phyloP scores from a whole-genome alignment of 1,284 basidiomycete genomes.

The Fomitopsis betulina region DNA sequence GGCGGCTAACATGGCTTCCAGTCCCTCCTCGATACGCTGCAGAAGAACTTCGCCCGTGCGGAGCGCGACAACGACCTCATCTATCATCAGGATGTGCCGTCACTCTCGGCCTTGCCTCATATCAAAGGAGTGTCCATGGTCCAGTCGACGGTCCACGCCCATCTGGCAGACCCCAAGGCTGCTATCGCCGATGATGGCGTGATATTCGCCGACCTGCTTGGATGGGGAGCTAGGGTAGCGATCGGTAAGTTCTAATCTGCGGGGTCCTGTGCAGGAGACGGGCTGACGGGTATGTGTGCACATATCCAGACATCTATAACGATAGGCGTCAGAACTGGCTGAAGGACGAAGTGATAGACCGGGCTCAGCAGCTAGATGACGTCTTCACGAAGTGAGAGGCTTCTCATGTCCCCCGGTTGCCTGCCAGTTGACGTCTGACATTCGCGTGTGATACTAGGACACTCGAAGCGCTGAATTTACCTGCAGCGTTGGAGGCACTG shows the following conservation, averaged over 20 bases:
- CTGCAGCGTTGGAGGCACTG: slow-evolving; percentile 83
- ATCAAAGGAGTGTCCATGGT: slow-evolving; percentile 74
- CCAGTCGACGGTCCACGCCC: slow-evolving; percentile 54
- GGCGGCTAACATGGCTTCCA: slow-evolving; percentile 21
- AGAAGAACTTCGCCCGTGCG: slow-evolving; percentile 69
- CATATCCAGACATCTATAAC: slow-evolving; percentile 73
- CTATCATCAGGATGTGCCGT: slow-evolving; percentile 87
- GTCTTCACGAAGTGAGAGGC: slow-evolving; percentile 54
- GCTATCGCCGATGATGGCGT: slow-evolving; percentile 45
- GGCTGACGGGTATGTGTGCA: not conserved
- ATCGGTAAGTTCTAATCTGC: slow-evolving; percentile 56
- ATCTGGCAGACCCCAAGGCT: slow-evolving; percentile 58
- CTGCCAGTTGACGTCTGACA: not conserved
- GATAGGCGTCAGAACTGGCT: slow-evolving; percentile 78
- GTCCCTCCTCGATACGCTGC: slow-evolving; percentile 65
- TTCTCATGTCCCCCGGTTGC: not conserved
- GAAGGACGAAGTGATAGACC: slow-evolving; percentile 61
- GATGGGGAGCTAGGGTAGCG: slow-evolving; percentile 88
- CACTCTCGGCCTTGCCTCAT: slow-evolving; percentile 61
- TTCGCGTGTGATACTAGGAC: slow-evolving; percentile 39
- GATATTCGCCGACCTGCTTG: slow-evolving; percentile 76
- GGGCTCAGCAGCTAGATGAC: slow-evolving; percentile 65
- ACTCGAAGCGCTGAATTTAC: slow-evolving; percentile 75
- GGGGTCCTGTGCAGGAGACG: not conserved
- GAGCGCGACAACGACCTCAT: slow-evolving; percentile 95